These are phyloP conservation scores for Botryotinia globosa DNA, from an alignment of 2,329 filamentous ascomycete genomes.

Conservation along the genomic window DNA sequence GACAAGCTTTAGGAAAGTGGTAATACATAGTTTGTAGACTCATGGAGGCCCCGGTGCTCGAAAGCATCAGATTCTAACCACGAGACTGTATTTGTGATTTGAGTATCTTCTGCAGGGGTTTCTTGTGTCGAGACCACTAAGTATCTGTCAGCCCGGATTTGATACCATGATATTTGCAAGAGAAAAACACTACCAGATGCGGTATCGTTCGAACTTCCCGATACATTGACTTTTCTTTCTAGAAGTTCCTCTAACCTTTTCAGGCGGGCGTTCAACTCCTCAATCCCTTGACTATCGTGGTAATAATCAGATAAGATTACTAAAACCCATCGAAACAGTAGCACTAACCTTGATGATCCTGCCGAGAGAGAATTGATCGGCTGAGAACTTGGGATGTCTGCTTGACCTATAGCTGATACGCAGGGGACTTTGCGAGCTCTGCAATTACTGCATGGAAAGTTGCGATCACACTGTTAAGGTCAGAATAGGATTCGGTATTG, in stretches of 20 bases:
- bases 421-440: conserved; percentile 23
- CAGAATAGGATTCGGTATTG: not conserved
- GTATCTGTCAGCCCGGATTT: not conserved
- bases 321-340: not conserved
- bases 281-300: conserved; percentile 22
- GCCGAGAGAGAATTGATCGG: not conserved
- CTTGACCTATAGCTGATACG: not conserved
- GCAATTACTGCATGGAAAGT: conserved; percentile 33
- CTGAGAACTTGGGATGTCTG: not conserved
- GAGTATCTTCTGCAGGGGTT: conserved; percentile 4
- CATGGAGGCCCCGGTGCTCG: not conserved
- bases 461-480: conserved; percentile 29
- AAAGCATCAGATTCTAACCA: conserved; percentile 19
- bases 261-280: conserved; percentile 26
- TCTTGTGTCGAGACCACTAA: not conserved
- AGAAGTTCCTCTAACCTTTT: conserved; percentile 27
- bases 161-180: not conserved
- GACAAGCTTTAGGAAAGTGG: not conserved
- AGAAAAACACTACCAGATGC: not conserved
- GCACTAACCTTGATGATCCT: not conserved
- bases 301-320: not conserved
- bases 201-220: not conserved
- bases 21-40: not conserved
- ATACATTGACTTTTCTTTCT: not conserved
- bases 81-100: conserved; percentile 9